Percentiles rank a stretch among this genome's conserved stretches.
Evolutionary conservation across 768 basidiomycete species (phyloP).

Genomic region (Solioccasus polychromus): DNA sequence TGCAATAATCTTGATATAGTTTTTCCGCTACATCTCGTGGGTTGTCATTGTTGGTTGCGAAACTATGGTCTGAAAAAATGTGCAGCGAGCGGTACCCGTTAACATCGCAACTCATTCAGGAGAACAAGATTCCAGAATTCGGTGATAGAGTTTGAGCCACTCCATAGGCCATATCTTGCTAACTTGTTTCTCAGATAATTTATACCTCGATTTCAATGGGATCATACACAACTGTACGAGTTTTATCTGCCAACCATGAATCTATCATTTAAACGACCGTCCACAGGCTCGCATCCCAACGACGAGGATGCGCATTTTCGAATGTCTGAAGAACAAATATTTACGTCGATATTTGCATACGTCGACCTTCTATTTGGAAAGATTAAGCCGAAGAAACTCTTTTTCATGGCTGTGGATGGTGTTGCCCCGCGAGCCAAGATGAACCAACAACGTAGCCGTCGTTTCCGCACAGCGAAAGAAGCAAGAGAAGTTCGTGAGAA

Average conservation of each 20-base stretch:
- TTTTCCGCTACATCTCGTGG: slow-evolving; percentile 95
- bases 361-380: slow-evolving; percentile 95
- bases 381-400: slow-evolving; percentile 96
- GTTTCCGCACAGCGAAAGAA: slow-evolving; percentile 94
- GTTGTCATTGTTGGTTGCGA: slow-evolving; percentile 23
- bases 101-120: slow-evolving; percentile 95
- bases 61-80: slow-evolving; percentile 10
- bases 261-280: neutral
- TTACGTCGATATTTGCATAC: slow-evolving; percentile 94
- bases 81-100: slow-evolving; percentile 93
- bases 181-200: slow-evolving; percentile 56
- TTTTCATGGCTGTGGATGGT: slow-evolving; percentile 99
- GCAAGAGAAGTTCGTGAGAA: slow-evolving; percentile 83
- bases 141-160: slow-evolving; percentile 44
- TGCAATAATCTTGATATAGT: too few relatives aligned
- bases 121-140: slow-evolving; percentile 99
- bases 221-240: slow-evolving; percentile 80
- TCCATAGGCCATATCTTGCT: slow-evolving; percentile 1
- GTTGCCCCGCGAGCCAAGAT: slow-evolving; percentile 98
- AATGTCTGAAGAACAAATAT: slow-evolving; percentile 94
- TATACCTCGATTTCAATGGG: slow-evolving; percentile 93
- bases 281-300: slow-evolving; percentile 86
- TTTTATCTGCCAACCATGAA: neutral
- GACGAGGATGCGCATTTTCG: slow-evolving; percentile 96
- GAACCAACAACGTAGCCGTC: slow-evolving; percentile 95